These are phyloP conservation scores for Boehmeria nivea DNA, from an alignment of 306 rosid genomes.

Conservation along the genomic window DNA sequence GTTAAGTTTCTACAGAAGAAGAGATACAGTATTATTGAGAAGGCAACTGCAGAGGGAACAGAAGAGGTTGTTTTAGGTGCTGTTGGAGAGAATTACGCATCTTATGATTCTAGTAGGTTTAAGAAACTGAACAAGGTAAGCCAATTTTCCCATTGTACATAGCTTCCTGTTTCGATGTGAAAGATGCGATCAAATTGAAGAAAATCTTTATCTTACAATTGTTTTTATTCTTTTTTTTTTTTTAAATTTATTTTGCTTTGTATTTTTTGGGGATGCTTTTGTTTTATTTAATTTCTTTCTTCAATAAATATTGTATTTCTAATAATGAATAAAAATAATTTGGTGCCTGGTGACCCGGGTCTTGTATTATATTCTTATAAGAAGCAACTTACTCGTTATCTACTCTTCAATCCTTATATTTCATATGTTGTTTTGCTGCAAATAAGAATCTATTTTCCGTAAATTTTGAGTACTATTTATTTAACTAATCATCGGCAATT, in stretches of 20 bases:
- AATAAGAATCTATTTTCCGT: not conserved
- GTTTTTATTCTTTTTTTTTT: not conserved
- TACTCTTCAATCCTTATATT: too few species aligned
- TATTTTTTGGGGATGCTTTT: not conserved
- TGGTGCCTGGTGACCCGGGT: too few species aligned
- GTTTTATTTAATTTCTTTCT: not conserved
- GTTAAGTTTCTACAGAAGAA: conserved; percentile 87
- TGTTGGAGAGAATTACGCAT: conserved; percentile 62
- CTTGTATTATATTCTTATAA: too few species aligned
- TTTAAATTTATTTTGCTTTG: not conserved
- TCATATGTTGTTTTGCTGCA: not conserved
- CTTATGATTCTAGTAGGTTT: conserved; percentile 47
- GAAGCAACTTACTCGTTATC: too few species aligned
- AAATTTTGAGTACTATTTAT: too few species aligned
- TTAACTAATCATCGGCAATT: too few species aligned
- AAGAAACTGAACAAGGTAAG: conserved; percentile 81
- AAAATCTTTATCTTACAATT: not conserved
- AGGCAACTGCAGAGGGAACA: conserved; percentile 97
- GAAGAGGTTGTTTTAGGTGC: conserved; percentile 93
- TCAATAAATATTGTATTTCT: too few species aligned
- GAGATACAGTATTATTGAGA: conserved; percentile 69
- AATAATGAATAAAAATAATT: too few species aligned
- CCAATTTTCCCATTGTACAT: not conserved
- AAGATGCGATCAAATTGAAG: too few species aligned
- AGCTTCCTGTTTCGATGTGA: conserved; percentile 6